Percentiles rank a stretch among this genome's conserved stretches.
Evolutionary conservation across 306 rosid species (phyloP).

Genomic region (Prunus kanzakura): DNA sequence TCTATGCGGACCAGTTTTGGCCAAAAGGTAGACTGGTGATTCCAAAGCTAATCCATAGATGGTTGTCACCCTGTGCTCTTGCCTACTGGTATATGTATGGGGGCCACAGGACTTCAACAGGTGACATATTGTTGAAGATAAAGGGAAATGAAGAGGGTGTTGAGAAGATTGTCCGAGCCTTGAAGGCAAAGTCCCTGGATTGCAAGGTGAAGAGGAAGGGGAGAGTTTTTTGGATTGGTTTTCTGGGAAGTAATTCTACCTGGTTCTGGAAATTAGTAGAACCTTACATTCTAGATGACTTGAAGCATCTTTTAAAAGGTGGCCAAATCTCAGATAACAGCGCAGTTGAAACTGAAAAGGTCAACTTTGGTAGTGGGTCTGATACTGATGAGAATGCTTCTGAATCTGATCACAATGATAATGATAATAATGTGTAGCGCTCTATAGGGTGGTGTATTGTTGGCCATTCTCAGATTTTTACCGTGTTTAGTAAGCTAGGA

Average conservation of each 20-base stretch:
- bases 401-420: slow-evolving; percentile 2
- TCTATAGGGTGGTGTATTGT: not conserved
- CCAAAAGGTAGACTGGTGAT: slow-evolving; percentile 57
- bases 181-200: slow-evolving; percentile 65
- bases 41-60: slow-evolving; percentile 83
- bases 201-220: slow-evolving; percentile 85
- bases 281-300: slow-evolving; percentile 60
- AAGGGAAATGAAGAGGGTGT: slow-evolving; percentile 77
- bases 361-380: slow-evolving; percentile 53
- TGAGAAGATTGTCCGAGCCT: slow-evolving; percentile 54
- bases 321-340: slow-evolving; percentile 25
- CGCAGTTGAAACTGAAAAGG: slow-evolving; percentile 32
- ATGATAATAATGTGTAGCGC: not conserved
- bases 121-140: slow-evolving; percentile 73
- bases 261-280: slow-evolving; percentile 82
- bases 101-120: slow-evolving; percentile 60
- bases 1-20: slow-evolving; percentile 92
- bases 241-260: slow-evolving; percentile 60
- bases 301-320: slow-evolving; percentile 39
- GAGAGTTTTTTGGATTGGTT: slow-evolving; percentile 78
- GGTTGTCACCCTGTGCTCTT: slow-evolving; percentile 86
- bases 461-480: not conserved
- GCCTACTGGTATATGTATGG: slow-evolving; percentile 97
- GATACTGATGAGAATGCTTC: slow-evolving; percentile 43
- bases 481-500: not conserved